Base-by-base conservation (phyloP, 2,329 filamentous ascomycete genomes). In the Verticillium nubilum region DNA sequence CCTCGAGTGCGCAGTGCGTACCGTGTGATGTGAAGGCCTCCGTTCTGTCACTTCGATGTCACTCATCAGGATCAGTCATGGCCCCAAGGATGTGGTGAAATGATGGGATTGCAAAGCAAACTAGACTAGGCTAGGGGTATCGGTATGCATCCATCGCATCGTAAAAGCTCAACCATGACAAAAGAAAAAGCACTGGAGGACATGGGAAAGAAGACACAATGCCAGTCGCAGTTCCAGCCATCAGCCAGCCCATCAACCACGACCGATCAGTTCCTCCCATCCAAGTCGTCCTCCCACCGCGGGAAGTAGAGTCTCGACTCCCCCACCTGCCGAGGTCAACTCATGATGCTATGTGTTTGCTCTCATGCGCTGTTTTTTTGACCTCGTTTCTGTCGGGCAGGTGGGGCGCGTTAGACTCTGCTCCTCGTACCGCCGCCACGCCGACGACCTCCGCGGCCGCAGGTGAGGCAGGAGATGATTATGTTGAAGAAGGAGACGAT, bases 401-500 rank as follows among this genome's bases (percentile, higher is more conserved):
- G 33, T 56, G 57, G 52, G 56, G 29, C 56, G 54, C 26, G n/a
- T 64, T 67, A 74, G 65, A 74, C 66, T n/a, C 67, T 65, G 64
- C 73, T 65, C 61, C 60, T 64, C 35, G 62, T 74, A 62, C 71
- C 70, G n/a, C 67, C 61, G 28, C 64, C 61, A 29, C 68, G 65
- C 29, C 67, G 60, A 17, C 70, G 66, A 58, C 70, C 68, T 68
- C 74, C 78, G 67, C 70, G 74, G 63, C 82, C 80, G 70, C 82
- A 85, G 57, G 81, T 85, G 58, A 91, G 73, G 78, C 84, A 90
- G 63, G 79, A 79, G 73, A 91, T 83, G 72, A 91, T 78, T 73
- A 88, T 85, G 71, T 83, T 81, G 73, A 86, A 80, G 74, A 90
- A 79, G 60, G 80, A 73, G 63, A 89, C 85, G 67, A 91, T 74